Conservation (phyloP, 192 early-diverging fungal species). For the Coemansia sp. region DNA sequence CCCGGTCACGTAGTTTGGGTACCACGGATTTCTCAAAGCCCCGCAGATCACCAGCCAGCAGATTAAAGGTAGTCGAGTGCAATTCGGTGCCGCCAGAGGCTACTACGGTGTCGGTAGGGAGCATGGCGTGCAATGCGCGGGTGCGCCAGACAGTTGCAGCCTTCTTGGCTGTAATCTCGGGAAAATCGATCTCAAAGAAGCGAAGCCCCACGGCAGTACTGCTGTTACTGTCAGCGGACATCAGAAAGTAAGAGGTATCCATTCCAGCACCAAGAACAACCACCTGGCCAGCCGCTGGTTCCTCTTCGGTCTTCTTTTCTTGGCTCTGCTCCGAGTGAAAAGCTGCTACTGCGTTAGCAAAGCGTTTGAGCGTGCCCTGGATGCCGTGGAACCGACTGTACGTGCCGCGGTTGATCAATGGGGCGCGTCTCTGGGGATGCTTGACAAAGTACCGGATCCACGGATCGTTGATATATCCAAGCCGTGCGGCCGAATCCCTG, state of each 20-base stretch:
- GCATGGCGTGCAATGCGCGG: slow-evolving; percentile 33
- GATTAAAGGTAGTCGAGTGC: slow-evolving; percentile 63
- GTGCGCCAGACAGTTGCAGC: slow-evolving; percentile 61
- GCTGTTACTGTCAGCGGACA: slow-evolving; percentile 15
- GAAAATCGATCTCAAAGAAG: slow-evolving; percentile 94
- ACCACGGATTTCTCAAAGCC: slow-evolving; percentile 62
- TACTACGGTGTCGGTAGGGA: slow-evolving; percentile 35
- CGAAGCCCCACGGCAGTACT: not conserved
- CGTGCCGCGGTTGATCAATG: slow-evolving; percentile 93
- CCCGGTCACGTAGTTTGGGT: slow-evolving; percentile 57
- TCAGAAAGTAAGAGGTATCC: slow-evolving; percentile 87
- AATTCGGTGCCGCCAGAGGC: slow-evolving; percentile 76
- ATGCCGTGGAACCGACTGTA: slow-evolving; percentile 73
- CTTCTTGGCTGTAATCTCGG: slow-evolving; percentile 83
- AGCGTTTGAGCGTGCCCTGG: slow-evolving; percentile 65
- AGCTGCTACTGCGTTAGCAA: slow-evolving; percentile 40
- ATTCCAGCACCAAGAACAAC: slow-evolving; percentile 88
- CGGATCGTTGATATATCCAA: slow-evolving; percentile 82
- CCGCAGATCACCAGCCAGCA: slow-evolving; percentile 83
- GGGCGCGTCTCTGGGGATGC: slow-evolving; percentile 71
- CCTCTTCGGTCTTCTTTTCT: not conserved
- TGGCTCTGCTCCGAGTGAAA: not conserved
- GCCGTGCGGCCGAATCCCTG: slow-evolving; percentile 79
- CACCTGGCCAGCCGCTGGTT: slow-evolving; percentile 56
- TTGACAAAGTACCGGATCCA: slow-evolving; percentile 82